Evolutionary conservation across 805 yeast genomes (phyloP).

Genomic region (Blastobotrys attinorum): DNA sequence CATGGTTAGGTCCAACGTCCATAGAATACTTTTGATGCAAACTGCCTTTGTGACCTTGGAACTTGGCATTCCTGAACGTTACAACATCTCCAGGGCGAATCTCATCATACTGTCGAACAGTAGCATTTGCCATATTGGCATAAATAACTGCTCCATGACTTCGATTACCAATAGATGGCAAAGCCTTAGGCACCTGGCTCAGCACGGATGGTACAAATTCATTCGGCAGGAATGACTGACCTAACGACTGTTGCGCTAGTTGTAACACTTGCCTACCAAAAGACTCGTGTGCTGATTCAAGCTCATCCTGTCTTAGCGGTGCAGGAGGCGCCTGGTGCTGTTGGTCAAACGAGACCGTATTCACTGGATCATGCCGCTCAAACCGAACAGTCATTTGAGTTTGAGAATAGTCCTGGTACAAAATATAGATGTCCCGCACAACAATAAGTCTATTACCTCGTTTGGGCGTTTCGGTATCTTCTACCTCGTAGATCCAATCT

Average conservation of each 20-base stretch:
- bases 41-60: conserved; percentile 53
- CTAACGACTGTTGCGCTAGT: conserved; percentile 34
- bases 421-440: conserved; percentile 59
- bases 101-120: conserved; percentile 47
- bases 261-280: conserved; percentile 47
- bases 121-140: conserved; percentile 42
- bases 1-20: conserved; percentile 51
- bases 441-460: conserved; percentile 47
- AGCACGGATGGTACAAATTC: conserved; percentile 29
- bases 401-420: conserved; percentile 68
- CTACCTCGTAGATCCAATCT: conserved; percentile 58
- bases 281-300: conserved; percentile 42
- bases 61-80: conserved; percentile 66
- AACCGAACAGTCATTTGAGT: conserved; percentile 50
- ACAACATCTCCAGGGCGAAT: conserved; percentile 79
- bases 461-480: conserved; percentile 45
- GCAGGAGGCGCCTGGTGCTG: conserved; percentile 37
- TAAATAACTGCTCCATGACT: conserved; percentile 71
- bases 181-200: conserved; percentile 33
- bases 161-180: conserved; percentile 56
- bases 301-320: conserved; percentile 35
- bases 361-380: conserved; percentile 46
- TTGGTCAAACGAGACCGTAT: conserved; percentile 35
- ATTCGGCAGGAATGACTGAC: conserved; percentile 16
- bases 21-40: conserved; percentile 47